Base-by-base conservation (phyloP, 495 filamentous ascomycete species). In the Bombardia bombarda region DNA sequence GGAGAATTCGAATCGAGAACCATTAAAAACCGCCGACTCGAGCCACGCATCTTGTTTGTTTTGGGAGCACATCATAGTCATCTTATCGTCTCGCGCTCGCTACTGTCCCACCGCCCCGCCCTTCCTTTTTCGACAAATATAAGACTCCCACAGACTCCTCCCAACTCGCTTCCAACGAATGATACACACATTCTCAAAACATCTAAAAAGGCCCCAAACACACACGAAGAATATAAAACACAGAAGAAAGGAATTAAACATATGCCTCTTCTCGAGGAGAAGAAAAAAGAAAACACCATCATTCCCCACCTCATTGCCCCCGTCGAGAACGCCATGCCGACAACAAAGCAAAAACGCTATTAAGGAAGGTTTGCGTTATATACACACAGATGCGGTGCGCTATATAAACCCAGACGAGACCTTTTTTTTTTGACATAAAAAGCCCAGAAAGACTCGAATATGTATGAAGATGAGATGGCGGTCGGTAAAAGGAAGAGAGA, bases 321-420 rank as follows among this genome's bases (percentile, higher is more conserved):
- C 12, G 25, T 19, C 20, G 32, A 33, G 39, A 45, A 48, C 45
- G 45, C 45, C 45, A 23, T 40, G 45, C 44, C 45, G 18, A 19
- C 17, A 23, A 41, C 21, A 28, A 8, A 3, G 2, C 9, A 28
- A 2, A 28, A 28, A 13, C 26, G 26, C 26, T 13, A 10, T 28
- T 13, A 13, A 8, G 6, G 26, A 10, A 28, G 26, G 9, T 28
- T 28, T 13, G 26, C 13, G 13, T 28, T 13, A 13, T 28, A 7
- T 28, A 10, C 26, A 28, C 26, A 28, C 26, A 8, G 13, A 28
- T 7, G 6, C 26, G 26, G 26, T 28, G 26, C 13, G 26, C 13
- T 28, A 28, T 28, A 28, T 28, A 8, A 13, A 13, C 26, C n/a
- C n/a, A n/a, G n/a, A n/a, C n/a, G n/a, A n/a, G n/a, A n/a, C n/a